Evolutionary conservation across 495 filamentous ascomycete genomes (phyloP), one percentile per base, ranked within the genome.

Genomic region (Thermochaetoides thermophila): DNA sequence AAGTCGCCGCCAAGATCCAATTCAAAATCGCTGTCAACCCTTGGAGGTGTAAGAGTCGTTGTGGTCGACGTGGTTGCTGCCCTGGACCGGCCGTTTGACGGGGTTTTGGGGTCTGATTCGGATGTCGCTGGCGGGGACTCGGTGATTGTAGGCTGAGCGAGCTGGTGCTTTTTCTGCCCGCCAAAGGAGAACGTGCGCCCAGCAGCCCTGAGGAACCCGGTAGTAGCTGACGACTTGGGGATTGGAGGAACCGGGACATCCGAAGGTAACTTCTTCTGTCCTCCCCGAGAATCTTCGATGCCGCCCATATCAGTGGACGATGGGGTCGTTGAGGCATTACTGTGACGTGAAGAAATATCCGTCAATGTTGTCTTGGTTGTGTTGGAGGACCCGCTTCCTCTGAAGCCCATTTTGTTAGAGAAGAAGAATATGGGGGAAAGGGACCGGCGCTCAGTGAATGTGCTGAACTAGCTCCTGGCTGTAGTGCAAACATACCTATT

Each of bases 131-230:
- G 53, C 25, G 46, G 42, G 1, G 52, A 44, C 31, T 62, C 63
- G 23, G 58, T 50, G 9, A 57, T 45, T n/a, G 56, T 45, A 7
- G 60, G 55, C 31, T 63, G 61, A 5, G 64, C 56, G 4, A 64
- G 58, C 3, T 60, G 23, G 12, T 56, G 42, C 25, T 57, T 66
- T 36, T 69, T 71, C 30, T 63, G 61, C n/a, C 50, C 58, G 17
- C 71, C 78, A 46, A 82, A 84, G 0, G 81, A 86, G 38, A 85
- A 79, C 0, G 81, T 77, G 28, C 81, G 66, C 15, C 77, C 74
- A 29, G 77, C 78, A 17, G 75, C 64, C 39, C 71, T 74, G 14
- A 84, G 51, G 11, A 78, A 72, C 10, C 39, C 64, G 36, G 15
- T n/a, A n/a, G n/a, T 29, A 1, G 52, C 54, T 12, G 51, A 48